Evolutionary conservation across 1,284 basidiomycete species (phyloP), one percentile per base, ranked within the genome.

Genomic region (Pyrrhoderma lamaoense): DNA sequence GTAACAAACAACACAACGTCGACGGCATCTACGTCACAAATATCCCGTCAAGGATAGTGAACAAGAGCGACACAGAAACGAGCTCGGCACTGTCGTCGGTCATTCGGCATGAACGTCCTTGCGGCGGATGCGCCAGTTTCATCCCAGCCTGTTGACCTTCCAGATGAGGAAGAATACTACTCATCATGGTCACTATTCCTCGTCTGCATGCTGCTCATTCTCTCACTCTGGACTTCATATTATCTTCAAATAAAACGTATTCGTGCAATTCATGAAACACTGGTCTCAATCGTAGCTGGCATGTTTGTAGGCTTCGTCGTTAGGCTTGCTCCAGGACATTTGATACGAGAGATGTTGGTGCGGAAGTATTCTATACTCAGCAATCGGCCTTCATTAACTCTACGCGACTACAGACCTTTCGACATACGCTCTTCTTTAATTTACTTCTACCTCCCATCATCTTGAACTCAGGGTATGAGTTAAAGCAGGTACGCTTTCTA

Each of bases 341-440:
- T 94, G 74, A 97, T 99, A 57, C 80, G 93, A 60, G 91, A 94
- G 64, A 99, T 99, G 95, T 75, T 99, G 69, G 92, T 93, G 31
- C 42, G 31, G 35, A 38, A 19, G 37, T 34, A 25, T n/a, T 34
- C 25, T 16, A 27, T 56, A 35, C 43, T 23, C 38, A n/a, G n/a
- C n/a, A 22, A 5, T 40, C 5, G 14, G n/a, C 38, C 14, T n/a
- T 40, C 38, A 40, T 18, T 40, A n/a, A 18, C 21, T n/a, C n/a
- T n/a, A n/a, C n/a, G 14, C 21, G 8, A 18, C n/a, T 40, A 22
- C 14, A 93, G 90, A 90, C 89, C 16, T 97, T 96, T 76, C 93
- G 91, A 67, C 93, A 96, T 65, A 98, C 94, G 2, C 76, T 99
- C 52, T 97, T 99, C 77, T 95, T 99, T 74, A 99, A 99, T 67